Evolutionary conservation across 495 filamentous ascomycete genomes (phyloP).

Genomic region (Bacidia gigantensis): DNA sequence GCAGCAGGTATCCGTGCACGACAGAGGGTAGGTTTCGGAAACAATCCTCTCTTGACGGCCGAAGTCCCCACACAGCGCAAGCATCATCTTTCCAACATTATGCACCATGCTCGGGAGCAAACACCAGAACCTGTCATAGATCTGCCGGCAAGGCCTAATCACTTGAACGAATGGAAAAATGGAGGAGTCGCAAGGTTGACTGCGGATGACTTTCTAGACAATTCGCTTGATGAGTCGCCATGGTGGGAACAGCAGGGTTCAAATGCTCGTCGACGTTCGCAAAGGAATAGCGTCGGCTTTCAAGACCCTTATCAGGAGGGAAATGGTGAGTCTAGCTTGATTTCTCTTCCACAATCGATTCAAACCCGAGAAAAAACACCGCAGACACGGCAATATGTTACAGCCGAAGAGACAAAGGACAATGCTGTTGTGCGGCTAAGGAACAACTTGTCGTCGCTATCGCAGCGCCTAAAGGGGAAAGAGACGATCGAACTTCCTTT

Average conservation of each 20-base stretch:
- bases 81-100: slow-evolving; percentile 29
- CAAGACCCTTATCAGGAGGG: slow-evolving; percentile 34
- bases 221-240: slow-evolving; percentile 28
- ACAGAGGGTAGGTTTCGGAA: slow-evolving; percentile 16
- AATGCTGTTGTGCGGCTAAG: neutral
- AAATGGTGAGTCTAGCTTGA: slow-evolving; percentile 26
- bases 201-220: slow-evolving; percentile 30
- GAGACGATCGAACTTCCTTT: slow-evolving; percentile 2
- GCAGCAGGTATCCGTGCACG: slow-evolving; percentile 14
- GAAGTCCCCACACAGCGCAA: slow-evolving; percentile 8
- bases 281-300: slow-evolving; percentile 8
- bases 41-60: neutral
- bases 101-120: slow-evolving; percentile 29
- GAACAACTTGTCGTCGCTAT: neutral
- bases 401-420: neutral
- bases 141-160: slow-evolving; percentile 27
- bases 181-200: slow-evolving; percentile 37
- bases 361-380: neutral
- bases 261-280: slow-evolving; percentile 21
- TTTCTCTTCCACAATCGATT: neutral
- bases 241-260: slow-evolving; percentile 39
- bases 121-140: slow-evolving; percentile 29
- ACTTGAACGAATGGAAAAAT: slow-evolving; percentile 46
- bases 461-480: neutral
- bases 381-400: slow-evolving; percentile 11